Percentiles rank a stretch among this genome's conserved stretches.
Conservation (phyloP, 1,139 yeast species). For the Chernovozyma aurita region DNA sequence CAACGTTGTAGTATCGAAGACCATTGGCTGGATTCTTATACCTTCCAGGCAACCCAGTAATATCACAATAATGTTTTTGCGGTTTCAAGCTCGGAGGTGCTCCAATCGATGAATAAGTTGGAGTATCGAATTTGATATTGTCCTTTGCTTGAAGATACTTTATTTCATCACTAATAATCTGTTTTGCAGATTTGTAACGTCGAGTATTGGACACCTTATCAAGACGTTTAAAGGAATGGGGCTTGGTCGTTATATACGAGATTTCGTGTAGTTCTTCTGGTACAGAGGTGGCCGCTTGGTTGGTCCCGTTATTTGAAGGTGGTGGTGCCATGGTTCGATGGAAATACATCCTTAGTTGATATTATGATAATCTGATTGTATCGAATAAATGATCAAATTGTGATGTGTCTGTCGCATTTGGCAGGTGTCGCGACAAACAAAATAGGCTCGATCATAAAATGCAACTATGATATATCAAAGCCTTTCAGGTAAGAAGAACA, state of each 20-base stretch:
- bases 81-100: slow-evolving; percentile 92
- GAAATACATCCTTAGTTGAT: no score
- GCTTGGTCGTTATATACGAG: slow-evolving; percentile 39
- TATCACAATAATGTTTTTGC: slow-evolving; percentile 81
- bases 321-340: background rate
- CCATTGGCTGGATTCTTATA: slow-evolving; percentile 78
- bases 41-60: slow-evolving; percentile 80
- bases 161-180: slow-evolving; percentile 72
- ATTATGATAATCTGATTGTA: no score
- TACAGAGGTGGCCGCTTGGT: slow-evolving; percentile 1
- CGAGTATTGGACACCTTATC: slow-evolving; percentile 26
- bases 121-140: slow-evolving; percentile 39
- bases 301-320: background rate
- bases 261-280: slow-evolving; percentile 28
- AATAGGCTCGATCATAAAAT: no score
- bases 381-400: no score
- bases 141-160: slow-evolving; percentile 48
- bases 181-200: slow-evolving; percentile 74
- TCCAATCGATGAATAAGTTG: slow-evolving; percentile 59
- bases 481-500: no score
- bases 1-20: slow-evolving; percentile 76
- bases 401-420: no score
- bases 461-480: no score
- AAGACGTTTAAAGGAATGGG: slow-evolving; percentile 47
- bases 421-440: no score